These are phyloP conservation scores for Xylariaceae sp. DNA, from an alignment of 2,329 filamentous ascomycete species.

Conservation along the genomic window DNA sequence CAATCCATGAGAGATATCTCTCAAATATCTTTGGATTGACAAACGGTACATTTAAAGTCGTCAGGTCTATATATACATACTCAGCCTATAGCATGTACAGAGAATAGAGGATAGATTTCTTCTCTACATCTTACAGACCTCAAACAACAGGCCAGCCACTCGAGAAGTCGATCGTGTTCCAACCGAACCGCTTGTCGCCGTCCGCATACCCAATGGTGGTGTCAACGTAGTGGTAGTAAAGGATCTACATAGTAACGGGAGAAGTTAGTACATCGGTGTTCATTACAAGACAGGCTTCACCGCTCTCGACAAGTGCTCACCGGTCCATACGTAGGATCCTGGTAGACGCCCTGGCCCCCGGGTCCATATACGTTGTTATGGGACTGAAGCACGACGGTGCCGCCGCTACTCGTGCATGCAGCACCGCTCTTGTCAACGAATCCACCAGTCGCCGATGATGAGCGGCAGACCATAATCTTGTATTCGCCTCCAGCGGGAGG, in stretches of 20 bases:
- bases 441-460: conserved; percentile 53
- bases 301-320: conserved; percentile 29
- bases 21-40: no score
- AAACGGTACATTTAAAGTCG: no score
- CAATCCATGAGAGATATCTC: no score
- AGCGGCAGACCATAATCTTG: conserved; percentile 66
- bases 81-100: no score
- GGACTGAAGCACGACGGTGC: conserved; percentile 64
- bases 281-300: background rate
- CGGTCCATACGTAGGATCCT: conserved; percentile 40
- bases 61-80: no score
- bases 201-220: conserved; percentile 43
- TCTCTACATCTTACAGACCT: background rate
- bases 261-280: background rate
- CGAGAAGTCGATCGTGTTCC: conserved; percentile 56
- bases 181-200: conserved; percentile 56
- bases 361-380: conserved; percentile 68
- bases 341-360: conserved; percentile 60
- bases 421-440: conserved; percentile 46
- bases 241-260: conserved; percentile 42
- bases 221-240: conserved; percentile 52
- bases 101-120: no score
- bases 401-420: conserved; percentile 50
- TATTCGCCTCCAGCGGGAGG: conserved; percentile 64
- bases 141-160: conserved; percentile 54